Percentiles rank a stretch among this genome's conserved stretches.
Evolutionary conservation across 106 monocot genomes (phyloP).

Genomic region (Xerophyta viscosa): DNA sequence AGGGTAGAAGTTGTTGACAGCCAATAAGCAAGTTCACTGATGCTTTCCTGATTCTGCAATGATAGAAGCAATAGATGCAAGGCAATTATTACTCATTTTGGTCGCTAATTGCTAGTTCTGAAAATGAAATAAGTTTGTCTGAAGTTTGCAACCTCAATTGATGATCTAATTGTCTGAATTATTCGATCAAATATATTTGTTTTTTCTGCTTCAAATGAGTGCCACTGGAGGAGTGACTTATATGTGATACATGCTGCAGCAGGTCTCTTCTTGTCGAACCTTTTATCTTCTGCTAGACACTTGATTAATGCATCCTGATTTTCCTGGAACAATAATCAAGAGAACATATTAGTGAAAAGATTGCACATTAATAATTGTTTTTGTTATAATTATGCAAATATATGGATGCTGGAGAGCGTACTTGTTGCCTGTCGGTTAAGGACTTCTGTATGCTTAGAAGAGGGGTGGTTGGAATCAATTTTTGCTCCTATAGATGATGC

Average conservation of each 20-base stretch:
- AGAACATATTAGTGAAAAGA: too few relatives aligned
- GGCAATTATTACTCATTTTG: background rate
- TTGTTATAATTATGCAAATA: too few relatives aligned
- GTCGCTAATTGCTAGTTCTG: background rate
- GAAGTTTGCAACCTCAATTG: slow-evolving; percentile 47
- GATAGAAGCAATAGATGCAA: background rate
- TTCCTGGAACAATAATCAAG: slow-evolving; percentile 43
- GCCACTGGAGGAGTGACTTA: slow-evolving; percentile 88
- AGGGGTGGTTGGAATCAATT: slow-evolving; percentile 17
- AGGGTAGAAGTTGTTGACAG: slow-evolving; percentile 83
- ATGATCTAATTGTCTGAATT: slow-evolving; percentile 78
- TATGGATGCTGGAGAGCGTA: slow-evolving; percentile 15
- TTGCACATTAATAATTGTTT: too few relatives aligned
- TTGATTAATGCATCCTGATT: slow-evolving; percentile 87
- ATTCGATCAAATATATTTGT: slow-evolving; percentile 95
- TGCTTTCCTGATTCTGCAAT: slow-evolving; percentile 53
- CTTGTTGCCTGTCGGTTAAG: slow-evolving; percentile 77
- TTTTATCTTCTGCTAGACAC: slow-evolving; percentile 71
- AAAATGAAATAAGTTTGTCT: background rate
- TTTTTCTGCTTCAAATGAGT: slow-evolving; percentile 93
- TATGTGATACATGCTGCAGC: slow-evolving; percentile 75
- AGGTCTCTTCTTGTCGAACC: slow-evolving; percentile 66
- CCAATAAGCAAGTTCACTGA: slow-evolving; percentile 85
- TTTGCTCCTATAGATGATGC: slow-evolving; percentile 33
- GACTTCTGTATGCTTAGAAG: slow-evolving; percentile 75